These are phyloP conservation scores for Ceratocystis huliohia DNA, from an alignment of 2,329 filamentous ascomycete species.

Conservation along the genomic window DNA sequence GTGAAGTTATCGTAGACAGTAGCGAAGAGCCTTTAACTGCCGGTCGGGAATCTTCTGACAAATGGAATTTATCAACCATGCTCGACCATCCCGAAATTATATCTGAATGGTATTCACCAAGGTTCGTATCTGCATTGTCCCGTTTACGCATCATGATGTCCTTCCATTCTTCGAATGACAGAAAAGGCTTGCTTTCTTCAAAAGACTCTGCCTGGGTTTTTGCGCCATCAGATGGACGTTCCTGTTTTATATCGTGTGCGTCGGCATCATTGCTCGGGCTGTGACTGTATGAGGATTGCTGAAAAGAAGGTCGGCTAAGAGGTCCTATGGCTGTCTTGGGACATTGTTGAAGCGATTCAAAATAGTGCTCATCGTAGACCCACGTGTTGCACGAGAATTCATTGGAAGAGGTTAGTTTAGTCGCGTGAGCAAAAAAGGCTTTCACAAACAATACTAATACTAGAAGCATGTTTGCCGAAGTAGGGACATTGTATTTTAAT, in stretches of 20 bases:
- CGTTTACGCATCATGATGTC: constrained; percentile 16
- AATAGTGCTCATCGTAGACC: neutral
- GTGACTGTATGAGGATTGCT: neutral
- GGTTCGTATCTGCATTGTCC: neutral
- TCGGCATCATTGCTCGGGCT: neutral
- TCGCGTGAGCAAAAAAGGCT: too few species aligned
- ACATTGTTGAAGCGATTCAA: constrained; percentile 5
- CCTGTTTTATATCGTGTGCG: neutral
- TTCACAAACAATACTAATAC: too few species aligned
- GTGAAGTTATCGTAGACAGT: neutral
- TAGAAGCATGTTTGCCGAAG: too few species aligned
- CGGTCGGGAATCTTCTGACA: neutral
- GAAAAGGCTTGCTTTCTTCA: neutral
- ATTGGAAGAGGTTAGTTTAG: too few species aligned
- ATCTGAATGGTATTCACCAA: neutral
- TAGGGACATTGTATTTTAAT: too few species aligned
- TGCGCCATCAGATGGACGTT: neutral
- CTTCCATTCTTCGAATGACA: constrained; percentile 20
- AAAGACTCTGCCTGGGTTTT: neutral
- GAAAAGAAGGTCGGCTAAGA: neutral
- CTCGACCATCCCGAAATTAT: neutral
- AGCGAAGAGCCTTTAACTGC: neutral
- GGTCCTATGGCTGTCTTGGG: neutral
- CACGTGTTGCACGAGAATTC: neutral
- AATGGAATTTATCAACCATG: neutral